phyloP scores from a whole-genome alignment of 2,329 filamentous ascomycete genomes.

The Macroventuria anomochaeta region DNA sequence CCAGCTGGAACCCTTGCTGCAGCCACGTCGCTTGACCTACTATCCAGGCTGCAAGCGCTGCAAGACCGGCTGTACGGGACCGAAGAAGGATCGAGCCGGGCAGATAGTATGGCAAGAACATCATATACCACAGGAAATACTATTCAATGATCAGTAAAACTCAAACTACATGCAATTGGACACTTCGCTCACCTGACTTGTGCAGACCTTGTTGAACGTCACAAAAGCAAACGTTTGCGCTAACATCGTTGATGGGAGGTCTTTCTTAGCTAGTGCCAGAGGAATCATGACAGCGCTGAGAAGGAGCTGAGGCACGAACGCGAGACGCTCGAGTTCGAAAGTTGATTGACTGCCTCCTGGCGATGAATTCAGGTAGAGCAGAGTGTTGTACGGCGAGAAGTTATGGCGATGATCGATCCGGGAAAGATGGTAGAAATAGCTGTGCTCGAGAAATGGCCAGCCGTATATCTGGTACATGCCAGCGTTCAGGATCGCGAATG shows the following conservation, averaged over 20 bases:
- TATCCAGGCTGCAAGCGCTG: conserved; percentile 76
- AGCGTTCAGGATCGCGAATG: conserved; percentile 76
- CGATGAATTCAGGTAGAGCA: conserved; percentile 86
- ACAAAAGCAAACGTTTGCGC: conserved; percentile 98
- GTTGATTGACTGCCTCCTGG: conserved; percentile 28
- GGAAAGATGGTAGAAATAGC: conserved; percentile 89
- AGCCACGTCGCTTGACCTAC: conserved; percentile 66
- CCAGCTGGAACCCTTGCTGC: conserved; percentile 58
- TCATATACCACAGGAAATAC: conserved; percentile 99
- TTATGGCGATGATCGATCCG: conserved; percentile 97
- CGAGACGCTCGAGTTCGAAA: conserved; percentile 74
- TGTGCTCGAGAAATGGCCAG: conserved; percentile 82
- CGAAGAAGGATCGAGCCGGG: conserved; percentile 76
- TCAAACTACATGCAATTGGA: background rate
- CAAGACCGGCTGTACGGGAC: conserved; percentile 65
- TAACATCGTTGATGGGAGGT: conserved; percentile 83
- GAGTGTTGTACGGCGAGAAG: conserved; percentile 93
- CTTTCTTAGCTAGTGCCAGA: conserved; percentile 76
- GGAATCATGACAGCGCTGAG: conserved; percentile 80
- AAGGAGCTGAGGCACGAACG: conserved; percentile 86
- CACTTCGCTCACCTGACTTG: conserved; percentile 76
- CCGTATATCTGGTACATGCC: conserved; percentile 81
- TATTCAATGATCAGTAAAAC: conserved; percentile 46
- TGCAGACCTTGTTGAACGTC: conserved; percentile 98
- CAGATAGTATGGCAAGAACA: conserved; percentile 90